Conservation (phyloP, 2,329 filamentous ascomycete genomes). For the Hypoxylon sp. region DNA sequence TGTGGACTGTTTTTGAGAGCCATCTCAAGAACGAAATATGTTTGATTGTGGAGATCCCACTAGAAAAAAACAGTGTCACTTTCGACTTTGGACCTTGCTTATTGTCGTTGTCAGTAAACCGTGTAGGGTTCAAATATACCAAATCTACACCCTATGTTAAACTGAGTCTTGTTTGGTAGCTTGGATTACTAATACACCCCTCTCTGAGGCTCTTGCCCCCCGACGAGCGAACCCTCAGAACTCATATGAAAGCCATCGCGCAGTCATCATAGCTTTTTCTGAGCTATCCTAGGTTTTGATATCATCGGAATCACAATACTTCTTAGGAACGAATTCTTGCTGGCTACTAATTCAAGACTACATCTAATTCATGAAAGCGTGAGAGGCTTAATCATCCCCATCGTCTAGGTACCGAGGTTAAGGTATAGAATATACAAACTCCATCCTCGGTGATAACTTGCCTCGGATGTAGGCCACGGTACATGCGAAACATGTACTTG, state of each 20-base stretch:
- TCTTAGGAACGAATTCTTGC: too few species aligned
- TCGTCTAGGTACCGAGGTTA: too few species aligned
- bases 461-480: not conserved
- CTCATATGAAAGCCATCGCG: too few species aligned
- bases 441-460: not conserved
- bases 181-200: not conserved
- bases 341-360: too few species aligned
- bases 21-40: not conserved
- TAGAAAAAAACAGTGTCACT: not conserved
- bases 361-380: too few species aligned
- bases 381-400: too few species aligned
- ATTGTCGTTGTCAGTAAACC: not conserved
- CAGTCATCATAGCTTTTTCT: too few species aligned
- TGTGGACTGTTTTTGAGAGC: not conserved
- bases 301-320: too few species aligned
- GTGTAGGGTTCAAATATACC: not conserved
- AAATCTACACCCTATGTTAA: not conserved
- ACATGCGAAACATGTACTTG: not conserved
- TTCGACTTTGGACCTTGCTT: not conserved
- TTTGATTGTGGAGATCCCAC: not conserved
- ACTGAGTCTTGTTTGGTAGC: not conserved
- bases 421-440: not conserved
- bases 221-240: too few species aligned
- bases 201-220: not conserved
- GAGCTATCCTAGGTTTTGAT: too few species aligned